Evolutionary conservation across 2,329 filamentous ascomycete genomes (phyloP).

Genomic region (Ascochyta koolunga): DNA sequence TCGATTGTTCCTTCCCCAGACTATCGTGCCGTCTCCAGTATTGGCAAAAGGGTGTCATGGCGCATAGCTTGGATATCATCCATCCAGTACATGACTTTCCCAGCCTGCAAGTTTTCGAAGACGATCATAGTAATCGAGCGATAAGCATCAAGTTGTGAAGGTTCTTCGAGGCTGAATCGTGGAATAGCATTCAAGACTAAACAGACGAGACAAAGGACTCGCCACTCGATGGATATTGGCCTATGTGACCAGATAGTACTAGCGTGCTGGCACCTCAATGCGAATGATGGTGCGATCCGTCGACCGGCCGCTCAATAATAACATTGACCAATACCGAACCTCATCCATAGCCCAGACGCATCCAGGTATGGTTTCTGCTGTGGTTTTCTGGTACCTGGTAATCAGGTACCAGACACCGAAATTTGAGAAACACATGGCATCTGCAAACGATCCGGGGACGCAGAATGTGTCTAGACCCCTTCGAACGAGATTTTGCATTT

Average conservation of each 20-base stretch:
- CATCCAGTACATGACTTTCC: background rate
- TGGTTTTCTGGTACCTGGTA: background rate
- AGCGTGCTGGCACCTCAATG: background rate
- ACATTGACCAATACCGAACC: background rate
- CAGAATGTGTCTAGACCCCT: background rate
- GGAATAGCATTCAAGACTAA: background rate
- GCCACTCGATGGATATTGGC: background rate
- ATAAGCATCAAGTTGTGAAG: background rate
- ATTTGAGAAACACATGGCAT: conserved; percentile 4
- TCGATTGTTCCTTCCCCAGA: conserved; percentile 10
- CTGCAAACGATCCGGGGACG: conserved; percentile 2
- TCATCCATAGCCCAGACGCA: background rate
- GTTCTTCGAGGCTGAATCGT: background rate
- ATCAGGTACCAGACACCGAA: conserved; percentile 3
- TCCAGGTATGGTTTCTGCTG: background rate
- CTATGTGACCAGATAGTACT: background rate
- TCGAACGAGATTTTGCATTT: background rate
- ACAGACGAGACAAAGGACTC: background rate
- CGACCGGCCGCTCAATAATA: conserved; percentile 4
- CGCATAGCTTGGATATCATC: background rate
- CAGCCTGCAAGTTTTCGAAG: background rate
- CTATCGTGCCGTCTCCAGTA: conserved; percentile 3
- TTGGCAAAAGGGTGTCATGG: conserved; percentile 2
- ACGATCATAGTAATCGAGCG: background rate
- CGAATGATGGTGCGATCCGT: conserved; percentile 4